Percentiles rank a stretch among this genome's conserved stretches.
Conservation (phyloP, 2,329 filamentous ascomycete genomes). For the Metarhizium rileyi region DNA sequence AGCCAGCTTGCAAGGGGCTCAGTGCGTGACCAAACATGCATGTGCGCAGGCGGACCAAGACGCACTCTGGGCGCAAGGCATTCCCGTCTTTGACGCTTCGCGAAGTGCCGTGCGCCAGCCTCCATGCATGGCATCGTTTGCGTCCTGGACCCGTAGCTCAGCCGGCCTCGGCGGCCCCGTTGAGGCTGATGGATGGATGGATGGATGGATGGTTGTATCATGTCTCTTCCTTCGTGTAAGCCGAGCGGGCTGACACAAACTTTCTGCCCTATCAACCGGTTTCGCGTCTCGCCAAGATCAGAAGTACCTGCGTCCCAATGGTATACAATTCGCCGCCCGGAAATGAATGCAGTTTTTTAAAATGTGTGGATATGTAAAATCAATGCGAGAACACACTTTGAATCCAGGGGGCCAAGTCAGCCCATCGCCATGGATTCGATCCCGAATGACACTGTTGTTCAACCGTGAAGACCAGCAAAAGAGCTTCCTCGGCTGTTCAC, state of each 20-base stretch:
- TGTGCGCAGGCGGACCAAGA: no score
- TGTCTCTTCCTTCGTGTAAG: not conserved
- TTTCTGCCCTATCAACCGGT: not conserved
- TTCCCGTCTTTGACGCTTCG: no score
- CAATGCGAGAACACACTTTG: conserved; percentile 5
- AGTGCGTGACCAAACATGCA: no score
- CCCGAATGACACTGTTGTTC: not conserved
- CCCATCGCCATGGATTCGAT: not conserved
- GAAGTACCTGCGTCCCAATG: not conserved
- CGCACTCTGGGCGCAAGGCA: no score
- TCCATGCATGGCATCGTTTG: no score
- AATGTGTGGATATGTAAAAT: not conserved
- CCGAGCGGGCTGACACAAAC: not conserved
- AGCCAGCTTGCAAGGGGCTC: no score
- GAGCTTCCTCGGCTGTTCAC: not conserved
- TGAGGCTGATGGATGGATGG: no score
- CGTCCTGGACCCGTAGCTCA: no score
- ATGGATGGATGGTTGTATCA: no score
- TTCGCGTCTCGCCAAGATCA: not conserved
- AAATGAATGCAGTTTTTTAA: not conserved
- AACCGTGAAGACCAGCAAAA: conserved; percentile 1
- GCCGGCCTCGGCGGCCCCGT: no score
- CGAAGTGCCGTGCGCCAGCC: no score
- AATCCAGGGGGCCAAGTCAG: not conserved
- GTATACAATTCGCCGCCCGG: not conserved